Percentiles rank a stretch among this genome's conserved stretches.
Conservation (phyloP, 106 monocot genomes). For the Dioscorea zingiberensis region DNA sequence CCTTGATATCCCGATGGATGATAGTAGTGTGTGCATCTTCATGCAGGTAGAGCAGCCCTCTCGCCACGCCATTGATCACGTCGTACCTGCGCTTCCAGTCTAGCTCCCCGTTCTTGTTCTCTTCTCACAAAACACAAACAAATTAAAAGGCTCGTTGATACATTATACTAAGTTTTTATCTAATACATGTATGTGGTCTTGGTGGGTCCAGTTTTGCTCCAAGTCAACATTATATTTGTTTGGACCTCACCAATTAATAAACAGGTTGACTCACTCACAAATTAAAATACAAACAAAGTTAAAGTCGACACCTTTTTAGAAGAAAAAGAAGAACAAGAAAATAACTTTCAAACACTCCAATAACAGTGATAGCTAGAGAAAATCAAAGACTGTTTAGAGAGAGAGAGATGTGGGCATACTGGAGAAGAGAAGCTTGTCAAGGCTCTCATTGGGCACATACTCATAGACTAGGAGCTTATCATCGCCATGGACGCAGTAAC, state of each 20-base stretch:
- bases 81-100: conserved; percentile 44
- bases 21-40: conserved; percentile 68
- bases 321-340: too few species aligned
- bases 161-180: too few species aligned
- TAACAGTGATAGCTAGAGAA: neutral
- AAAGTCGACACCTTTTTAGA: too few species aligned
- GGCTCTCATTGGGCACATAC: conserved; percentile 65
- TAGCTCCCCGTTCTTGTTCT: neutral
- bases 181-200: too few species aligned
- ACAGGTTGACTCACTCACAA: too few species aligned
- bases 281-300: too few species aligned
- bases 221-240: too few species aligned
- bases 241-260: too few species aligned
- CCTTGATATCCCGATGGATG: conserved; percentile 83
- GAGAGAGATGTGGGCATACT: conserved; percentile 13
- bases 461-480: conserved; percentile 82
- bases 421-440: conserved; percentile 69
- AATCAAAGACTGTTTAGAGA: neutral
- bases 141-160: too few species aligned
- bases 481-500: conserved; percentile 49
- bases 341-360: too few species aligned
- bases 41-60: conserved; percentile 71
- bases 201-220: too few species aligned
- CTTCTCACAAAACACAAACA: conserved; percentile 2
- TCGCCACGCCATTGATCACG: conserved; percentile 56